Base-by-base conservation (phyloP, 1,139 yeast genomes). In the Yamadazyma spencermartinsiae region DNA sequence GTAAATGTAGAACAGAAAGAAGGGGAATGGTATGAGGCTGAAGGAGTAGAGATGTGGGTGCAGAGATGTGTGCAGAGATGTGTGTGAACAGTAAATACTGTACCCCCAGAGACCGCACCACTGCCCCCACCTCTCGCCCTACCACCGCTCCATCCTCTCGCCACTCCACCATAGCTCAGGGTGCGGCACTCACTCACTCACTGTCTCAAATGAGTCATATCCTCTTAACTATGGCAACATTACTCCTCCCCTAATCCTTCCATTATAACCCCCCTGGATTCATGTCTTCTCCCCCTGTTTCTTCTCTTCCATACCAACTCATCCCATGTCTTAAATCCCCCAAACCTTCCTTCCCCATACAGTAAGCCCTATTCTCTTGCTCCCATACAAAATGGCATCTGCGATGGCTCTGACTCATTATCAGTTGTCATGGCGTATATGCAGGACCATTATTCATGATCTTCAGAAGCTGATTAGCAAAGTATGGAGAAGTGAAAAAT, bases 361-460 rank as follows among this genome's bases (percentile, higher is more conserved):
- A 7, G 10, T 10, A 20, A 7, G 23, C 10, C 23, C 23, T 20
- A 7, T 10, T 20, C 23, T 20, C 23, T 10, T 10, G 23, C 23
- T 20, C 7, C 10, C 10, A 20, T 14, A n/a, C n/a, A n/a, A n/a
- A 8, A 23, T 23, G 26, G 26, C 26, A 23, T 6, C 26, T 23
- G 12, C 8, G 4, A 8, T 7, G 21, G 28, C 39, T 39, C 42
- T 39, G 42, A 39, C 42, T 39, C 42, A 39, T 39, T 36, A 36
- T 39, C 26, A 23, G 26, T 11, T 10, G 26, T 11, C n/a, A 11
- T 11, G 17, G 31, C 7, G 14, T 30, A 18, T 23, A 19, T 37
- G 28, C 40, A 37, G 40, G 31, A 18, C 6, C 2, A 4, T 4
- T 16, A 7, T 15, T 30, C 15, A 13, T 4, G 26, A 23, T 23